Evolutionary conservation across 108 stramenopile species (phyloP).

Genomic region (Bacterosira constricta): DNA sequence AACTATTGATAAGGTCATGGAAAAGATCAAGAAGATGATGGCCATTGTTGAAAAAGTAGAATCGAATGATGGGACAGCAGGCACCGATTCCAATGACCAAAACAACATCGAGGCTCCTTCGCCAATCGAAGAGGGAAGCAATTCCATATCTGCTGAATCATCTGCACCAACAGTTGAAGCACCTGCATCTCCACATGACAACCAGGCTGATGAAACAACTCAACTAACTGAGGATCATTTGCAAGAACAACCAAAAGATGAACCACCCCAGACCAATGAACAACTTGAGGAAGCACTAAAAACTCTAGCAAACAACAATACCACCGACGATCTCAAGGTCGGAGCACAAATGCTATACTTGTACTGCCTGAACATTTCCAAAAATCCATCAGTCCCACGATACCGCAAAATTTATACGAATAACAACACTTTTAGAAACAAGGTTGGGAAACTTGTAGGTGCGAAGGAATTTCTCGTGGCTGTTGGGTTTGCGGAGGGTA

Average conservation of each 20-base stretch:
- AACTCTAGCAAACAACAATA: constrained; percentile 47
- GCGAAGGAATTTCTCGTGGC: constrained; percentile 66
- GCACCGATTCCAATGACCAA: too few relatives aligned
- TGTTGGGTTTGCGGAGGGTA: constrained; percentile 65
- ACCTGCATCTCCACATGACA: too few relatives aligned
- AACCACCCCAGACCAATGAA: background rate
- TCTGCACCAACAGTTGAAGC: too few relatives aligned
- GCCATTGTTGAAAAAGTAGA: constrained; percentile 16
- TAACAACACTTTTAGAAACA: constrained; percentile 68
- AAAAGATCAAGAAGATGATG: constrained; percentile 26
- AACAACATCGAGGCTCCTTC: background rate
- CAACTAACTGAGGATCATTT: background rate
- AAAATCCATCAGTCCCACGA: constrained; percentile 65
- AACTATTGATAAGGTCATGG: constrained; percentile 19
- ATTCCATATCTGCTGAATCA: too few relatives aligned
- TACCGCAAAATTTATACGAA: constrained; percentile 85
- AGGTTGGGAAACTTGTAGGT: constrained; percentile 66
- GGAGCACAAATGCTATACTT: constrained; percentile 78
- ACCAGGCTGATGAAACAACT: background rate
- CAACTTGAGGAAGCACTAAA: constrained; percentile 40
- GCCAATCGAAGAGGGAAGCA: background rate
- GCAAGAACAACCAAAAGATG: background rate
- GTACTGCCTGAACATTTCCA: constrained; percentile 71
- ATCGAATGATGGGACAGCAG: background rate
- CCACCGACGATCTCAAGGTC: constrained; percentile 30